phyloP scores from a whole-genome alignment of 2,329 filamentous ascomycete species.

The Talaromyces sp. region DNA sequence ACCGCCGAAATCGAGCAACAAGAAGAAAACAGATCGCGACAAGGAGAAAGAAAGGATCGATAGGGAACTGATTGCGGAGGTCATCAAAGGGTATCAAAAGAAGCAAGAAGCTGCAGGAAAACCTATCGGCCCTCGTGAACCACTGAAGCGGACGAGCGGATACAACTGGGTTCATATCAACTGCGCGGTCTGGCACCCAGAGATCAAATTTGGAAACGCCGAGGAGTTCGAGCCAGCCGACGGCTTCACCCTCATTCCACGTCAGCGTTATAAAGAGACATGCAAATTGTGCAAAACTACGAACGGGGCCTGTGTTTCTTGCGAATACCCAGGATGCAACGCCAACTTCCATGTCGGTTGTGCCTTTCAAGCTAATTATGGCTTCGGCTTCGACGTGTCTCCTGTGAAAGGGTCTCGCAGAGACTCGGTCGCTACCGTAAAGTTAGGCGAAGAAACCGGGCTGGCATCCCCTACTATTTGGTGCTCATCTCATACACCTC shows the following conservation, averaged over 20 bases:
- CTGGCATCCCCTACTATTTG: conserved; percentile 80
- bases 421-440: conserved; percentile 74
- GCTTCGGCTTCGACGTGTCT: conserved; percentile 82
- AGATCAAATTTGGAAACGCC: conserved; percentile 87
- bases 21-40: conserved; percentile 91
- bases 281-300: conserved; percentile 79
- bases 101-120: conserved; percentile 79
- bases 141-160: conserved; percentile 85
- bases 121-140: conserved; percentile 77
- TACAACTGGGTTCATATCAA: conserved; percentile 98
- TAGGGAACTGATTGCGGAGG: conserved; percentile 72
- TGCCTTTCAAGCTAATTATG: conserved; percentile 74
- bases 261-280: conserved; percentile 63
- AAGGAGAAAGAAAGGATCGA: conserved; percentile 82
- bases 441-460: conserved; percentile 72
- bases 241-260: conserved; percentile 77
- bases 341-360: conserved; percentile 78
- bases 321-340: conserved; percentile 53
- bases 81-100: conserved; percentile 74
- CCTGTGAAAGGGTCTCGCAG: conserved; percentile 84
- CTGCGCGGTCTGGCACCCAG: conserved; percentile 85
- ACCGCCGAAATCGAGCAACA: conserved; percentile 62
- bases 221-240: conserved; percentile 79
- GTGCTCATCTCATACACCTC: conserved; percentile 83
- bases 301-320: conserved; percentile 74